Evolutionary conservation across 768 basidiomycete genomes (phyloP).

Genomic region (Leccinum disarticulatum): DNA sequence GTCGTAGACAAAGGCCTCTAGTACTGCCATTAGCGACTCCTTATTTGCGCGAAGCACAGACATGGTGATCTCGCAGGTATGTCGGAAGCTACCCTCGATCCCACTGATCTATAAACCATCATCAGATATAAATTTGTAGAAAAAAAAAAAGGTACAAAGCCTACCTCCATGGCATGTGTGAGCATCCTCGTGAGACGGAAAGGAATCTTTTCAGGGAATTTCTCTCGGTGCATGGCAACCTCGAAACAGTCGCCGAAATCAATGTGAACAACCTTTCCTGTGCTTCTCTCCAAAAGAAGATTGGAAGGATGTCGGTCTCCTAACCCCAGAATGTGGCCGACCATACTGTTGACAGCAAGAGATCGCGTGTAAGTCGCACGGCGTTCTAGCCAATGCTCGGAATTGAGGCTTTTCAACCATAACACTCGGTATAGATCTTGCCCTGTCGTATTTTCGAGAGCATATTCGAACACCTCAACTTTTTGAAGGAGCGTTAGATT

Average conservation of each 20-base stretch:
- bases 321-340: constrained; percentile 94
- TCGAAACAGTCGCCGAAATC: constrained; percentile 99
- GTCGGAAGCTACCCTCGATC: constrained; percentile 95
- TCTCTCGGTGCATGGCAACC: constrained; percentile 96
- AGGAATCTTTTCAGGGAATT: constrained; percentile 98
- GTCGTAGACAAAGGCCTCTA: constrained; percentile 98
- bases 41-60: constrained; percentile 93
- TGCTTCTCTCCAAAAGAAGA: constrained; percentile 84
- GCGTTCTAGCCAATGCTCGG: constrained; percentile 97
- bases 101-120: constrained; percentile 79
- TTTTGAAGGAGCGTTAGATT: constrained; percentile 92
- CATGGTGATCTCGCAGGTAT: constrained; percentile 98
- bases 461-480: constrained; percentile 99
- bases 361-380: constrained; percentile 95
- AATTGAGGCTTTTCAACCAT: constrained; percentile 94
- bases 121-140: neutral
- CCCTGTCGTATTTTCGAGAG: constrained; percentile 96
- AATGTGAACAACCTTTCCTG: constrained; percentile 95
- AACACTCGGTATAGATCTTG: constrained; percentile 96
- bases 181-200: constrained; percentile 98
- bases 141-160: constrained; percentile 11
- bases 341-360: constrained; percentile 96
- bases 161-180: constrained; percentile 97
- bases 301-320: constrained; percentile 99
- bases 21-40: constrained; percentile 98